phyloP scores from a whole-genome alignment of 306 rosid species.

The Arachis stenosperma region DNA sequence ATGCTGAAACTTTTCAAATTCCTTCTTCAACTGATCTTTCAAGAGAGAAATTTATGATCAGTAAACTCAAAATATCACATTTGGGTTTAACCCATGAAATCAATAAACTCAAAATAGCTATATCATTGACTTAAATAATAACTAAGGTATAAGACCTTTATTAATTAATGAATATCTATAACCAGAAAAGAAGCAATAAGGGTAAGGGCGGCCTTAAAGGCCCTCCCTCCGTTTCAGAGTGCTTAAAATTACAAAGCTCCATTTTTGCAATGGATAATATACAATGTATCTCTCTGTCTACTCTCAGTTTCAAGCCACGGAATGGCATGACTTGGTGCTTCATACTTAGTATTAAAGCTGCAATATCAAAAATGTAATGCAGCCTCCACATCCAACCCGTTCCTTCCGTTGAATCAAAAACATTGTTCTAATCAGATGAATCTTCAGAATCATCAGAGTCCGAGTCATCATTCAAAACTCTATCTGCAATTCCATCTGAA shows the following conservation, averaged over 20 bases:
- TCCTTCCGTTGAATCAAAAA: conserved; percentile 25
- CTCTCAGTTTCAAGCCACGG: conserved; percentile 5
- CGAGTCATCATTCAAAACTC: conserved; percentile 59
- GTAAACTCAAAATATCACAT: too few species aligned
- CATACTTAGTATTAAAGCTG: conserved; percentile 44
- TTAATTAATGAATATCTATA: conserved; percentile 46
- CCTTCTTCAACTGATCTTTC: conserved; percentile 52
- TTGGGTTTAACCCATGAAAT: too few species aligned
- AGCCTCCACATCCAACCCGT: conserved; percentile 39
- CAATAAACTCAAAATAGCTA: too few species aligned
- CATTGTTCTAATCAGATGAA: conserved; percentile 60
- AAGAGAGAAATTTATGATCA: conserved; percentile 33
- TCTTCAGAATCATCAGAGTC: conserved; percentile 80
- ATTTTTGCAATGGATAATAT: conserved; percentile 41
- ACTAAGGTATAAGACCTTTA: conserved; percentile 21
- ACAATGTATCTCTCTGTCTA: conserved; percentile 34
- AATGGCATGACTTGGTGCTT: conserved; percentile 27
- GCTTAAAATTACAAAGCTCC: conserved; percentile 42
- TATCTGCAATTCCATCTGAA: conserved; percentile 62
- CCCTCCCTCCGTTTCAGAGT: conserved; percentile 36
- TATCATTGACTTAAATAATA: neutral
- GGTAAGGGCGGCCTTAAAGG: conserved; percentile 14
- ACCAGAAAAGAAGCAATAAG: neutral
- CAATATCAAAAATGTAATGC: conserved; percentile 50
- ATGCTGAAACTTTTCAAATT: conserved; percentile 63